A percentile compares a stretch with the other conserved stretches of the same genome.
These are phyloP conservation scores for Mrakia hoshinonis DNA, from an alignment of 768 basidiomycete species.

Conservation along the genomic window DNA sequence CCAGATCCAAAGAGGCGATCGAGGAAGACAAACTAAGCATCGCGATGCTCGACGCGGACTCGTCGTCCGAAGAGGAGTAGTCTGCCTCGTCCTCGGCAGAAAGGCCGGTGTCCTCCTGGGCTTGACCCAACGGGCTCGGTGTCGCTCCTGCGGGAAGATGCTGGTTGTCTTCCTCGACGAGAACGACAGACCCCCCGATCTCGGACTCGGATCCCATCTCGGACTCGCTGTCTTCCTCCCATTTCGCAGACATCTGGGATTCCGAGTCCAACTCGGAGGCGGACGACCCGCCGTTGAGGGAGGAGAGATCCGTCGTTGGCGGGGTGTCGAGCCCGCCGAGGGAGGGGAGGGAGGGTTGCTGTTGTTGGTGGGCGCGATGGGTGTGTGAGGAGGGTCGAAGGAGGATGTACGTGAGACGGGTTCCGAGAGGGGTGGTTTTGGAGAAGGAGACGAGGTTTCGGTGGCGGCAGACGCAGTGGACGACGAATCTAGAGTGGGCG, in stretches of 20 bases:
- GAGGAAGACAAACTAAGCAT: slow-evolving; percentile 19
- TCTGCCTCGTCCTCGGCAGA: slow-evolving; percentile 11
- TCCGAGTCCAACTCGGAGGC: slow-evolving; percentile 24
- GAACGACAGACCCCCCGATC: not conserved
- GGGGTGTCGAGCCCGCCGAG: slow-evolving; percentile 23
- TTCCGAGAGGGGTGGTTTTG: slow-evolving; percentile 19
- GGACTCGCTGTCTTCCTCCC: not conserved
- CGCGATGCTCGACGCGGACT: slow-evolving; percentile 18
- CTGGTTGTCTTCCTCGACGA: not conserved
- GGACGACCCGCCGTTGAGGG: not conserved
- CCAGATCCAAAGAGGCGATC: slow-evolving; percentile 4
- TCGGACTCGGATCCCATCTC: slow-evolving; percentile 12
- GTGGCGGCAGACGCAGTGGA: slow-evolving; percentile 28
- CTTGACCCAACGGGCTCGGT: not conserved
- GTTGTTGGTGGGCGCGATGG: not conserved
- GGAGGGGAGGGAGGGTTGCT: not conserved
- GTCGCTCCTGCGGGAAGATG: not conserved
- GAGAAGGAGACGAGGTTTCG: slow-evolving; percentile 27
- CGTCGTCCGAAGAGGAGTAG: slow-evolving; percentile 26
- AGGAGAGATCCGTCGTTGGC: slow-evolving; percentile 27
- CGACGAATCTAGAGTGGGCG: slow-evolving; percentile 12
- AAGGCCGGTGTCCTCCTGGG: not conserved
- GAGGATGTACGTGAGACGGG: slow-evolving; percentile 26
- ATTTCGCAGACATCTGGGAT: not conserved
- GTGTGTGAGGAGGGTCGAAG: slow-evolving; percentile 12